These are phyloP conservation scores for Cryptococcus wingfieldii DNA, from an alignment of 1,284 basidiomycete species.

Conservation along the genomic window DNA sequence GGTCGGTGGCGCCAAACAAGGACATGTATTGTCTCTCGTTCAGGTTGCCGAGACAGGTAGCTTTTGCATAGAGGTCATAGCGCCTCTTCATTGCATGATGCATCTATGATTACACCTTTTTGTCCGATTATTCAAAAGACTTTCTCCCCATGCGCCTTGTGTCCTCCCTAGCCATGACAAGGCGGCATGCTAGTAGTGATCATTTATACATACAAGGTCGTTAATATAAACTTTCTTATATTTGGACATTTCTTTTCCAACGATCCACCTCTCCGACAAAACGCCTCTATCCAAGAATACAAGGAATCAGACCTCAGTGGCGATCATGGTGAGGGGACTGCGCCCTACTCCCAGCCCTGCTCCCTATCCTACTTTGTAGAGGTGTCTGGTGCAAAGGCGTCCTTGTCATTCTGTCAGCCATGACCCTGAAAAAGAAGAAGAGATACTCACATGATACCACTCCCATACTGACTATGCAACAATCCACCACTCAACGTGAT, in stretches of 20 bases:
- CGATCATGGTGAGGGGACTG: slow-evolving; percentile 13
- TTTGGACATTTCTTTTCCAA: too few relatives aligned
- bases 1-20: slow-evolving; percentile 93
- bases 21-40: slow-evolving; percentile 99
- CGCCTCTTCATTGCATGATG: too few relatives aligned
- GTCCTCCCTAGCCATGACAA: too few relatives aligned
- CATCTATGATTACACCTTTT: too few relatives aligned
- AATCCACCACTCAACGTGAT: slow-evolving; percentile 47
- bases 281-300: too few relatives aligned
- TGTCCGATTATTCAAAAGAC: too few relatives aligned
- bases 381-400: slow-evolving; percentile 39
- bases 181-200: too few relatives aligned
- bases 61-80: slow-evolving; percentile 17
- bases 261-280: too few relatives aligned
- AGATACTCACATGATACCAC: slow-evolving; percentile 48
- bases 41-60: slow-evolving; percentile 61
- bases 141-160: too few relatives aligned
- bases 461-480: slow-evolving; percentile 47
- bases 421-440: not conserved
- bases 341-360: slow-evolving; percentile 26
- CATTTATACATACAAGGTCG: too few relatives aligned
- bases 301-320: too few relatives aligned
- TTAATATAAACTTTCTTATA: too few relatives aligned
- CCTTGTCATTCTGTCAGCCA: slow-evolving; percentile 11
- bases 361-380: slow-evolving; percentile 22